A percentile compares a stretch with the other conserved stretches of the same genome.
These are phyloP conservation scores for Plenodomus biglobosus DNA, from an alignment of 2,329 filamentous ascomycete genomes.

Conservation along the genomic window DNA sequence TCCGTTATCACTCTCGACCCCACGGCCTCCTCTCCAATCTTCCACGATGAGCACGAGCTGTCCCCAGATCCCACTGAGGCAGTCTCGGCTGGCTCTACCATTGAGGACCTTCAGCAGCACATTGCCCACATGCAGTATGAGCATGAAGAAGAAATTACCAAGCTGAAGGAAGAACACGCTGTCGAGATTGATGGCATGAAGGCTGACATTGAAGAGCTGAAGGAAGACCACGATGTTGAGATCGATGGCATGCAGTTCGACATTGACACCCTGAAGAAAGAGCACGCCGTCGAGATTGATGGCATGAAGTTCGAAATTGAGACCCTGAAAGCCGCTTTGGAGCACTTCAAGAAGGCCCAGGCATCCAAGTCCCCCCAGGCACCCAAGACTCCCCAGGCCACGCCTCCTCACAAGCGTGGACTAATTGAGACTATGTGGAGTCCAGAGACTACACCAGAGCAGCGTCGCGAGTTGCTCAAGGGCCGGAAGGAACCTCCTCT, in stretches of 20 bases:
- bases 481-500: neutral
- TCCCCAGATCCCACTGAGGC: too few relatives aligned
- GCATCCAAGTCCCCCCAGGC: neutral
- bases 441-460: neutral
- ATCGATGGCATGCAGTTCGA: too few relatives aligned
- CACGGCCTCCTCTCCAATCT: too few relatives aligned
- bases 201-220: too few relatives aligned
- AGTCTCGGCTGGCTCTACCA: too few relatives aligned
- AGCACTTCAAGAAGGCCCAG: neutral
- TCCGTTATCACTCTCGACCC: neutral
- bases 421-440: neutral
- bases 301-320: neutral
- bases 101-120: too few relatives aligned
- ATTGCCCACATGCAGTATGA: too few relatives aligned
- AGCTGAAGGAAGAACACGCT: too few relatives aligned
- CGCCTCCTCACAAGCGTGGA: neutral
- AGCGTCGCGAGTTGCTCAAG: neutral
- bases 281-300: neutral
- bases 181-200: too few relatives aligned
- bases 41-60: neutral
- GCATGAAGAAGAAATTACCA: too few relatives aligned
- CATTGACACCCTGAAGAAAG: too few relatives aligned
- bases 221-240: too few relatives aligned
- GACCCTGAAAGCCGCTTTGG: neutral
- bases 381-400: neutral